Conservation (phyloP, 148 eudicot species). For the Mesembryanthemum crystallinum region DNA sequence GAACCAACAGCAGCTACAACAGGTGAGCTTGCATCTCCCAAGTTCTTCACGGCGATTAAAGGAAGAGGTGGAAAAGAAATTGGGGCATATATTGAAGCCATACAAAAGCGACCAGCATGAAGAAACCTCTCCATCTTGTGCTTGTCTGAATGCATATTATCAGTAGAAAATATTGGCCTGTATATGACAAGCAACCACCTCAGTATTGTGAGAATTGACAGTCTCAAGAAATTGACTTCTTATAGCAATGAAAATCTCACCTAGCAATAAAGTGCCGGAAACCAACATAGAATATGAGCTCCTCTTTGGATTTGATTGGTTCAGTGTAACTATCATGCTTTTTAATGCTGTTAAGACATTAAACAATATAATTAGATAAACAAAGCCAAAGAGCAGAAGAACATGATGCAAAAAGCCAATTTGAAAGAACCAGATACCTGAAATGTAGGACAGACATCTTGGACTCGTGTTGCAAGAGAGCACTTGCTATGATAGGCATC, state of each 20-base stretch:
- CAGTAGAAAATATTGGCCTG: conserved; percentile 92
- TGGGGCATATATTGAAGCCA: conserved; percentile 92
- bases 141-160: conserved; percentile 72
- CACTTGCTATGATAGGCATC: conserved; percentile 67
- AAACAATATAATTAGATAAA: background rate
- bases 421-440: conserved; percentile 44
- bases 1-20: conserved; percentile 86
- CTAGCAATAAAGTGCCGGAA: conserved; percentile 83
- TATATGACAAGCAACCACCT: conserved; percentile 18
- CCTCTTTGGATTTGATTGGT: conserved; percentile 92
- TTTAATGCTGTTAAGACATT: conserved; percentile 49
- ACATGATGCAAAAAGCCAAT: background rate
- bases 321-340: conserved; percentile 85
- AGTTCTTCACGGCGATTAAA: conserved; percentile 65
- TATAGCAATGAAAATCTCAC: conserved; percentile 28
- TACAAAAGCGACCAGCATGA: conserved; percentile 77
- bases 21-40: conserved; percentile 37
- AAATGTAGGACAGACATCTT: conserved; percentile 96
- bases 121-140: conserved; percentile 98
- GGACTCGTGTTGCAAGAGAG: conserved; percentile 92
- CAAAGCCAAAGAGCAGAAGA: background rate
- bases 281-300: conserved; percentile 85
- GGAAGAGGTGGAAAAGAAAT: conserved; percentile 82
- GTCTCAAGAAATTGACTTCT: background rate
- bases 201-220: background rate